Percentiles rank a stretch among this genome's conserved stretches.
Conservation (phyloP, 2,329 filamentous ascomycete genomes). For the Diatrype stigma region DNA sequence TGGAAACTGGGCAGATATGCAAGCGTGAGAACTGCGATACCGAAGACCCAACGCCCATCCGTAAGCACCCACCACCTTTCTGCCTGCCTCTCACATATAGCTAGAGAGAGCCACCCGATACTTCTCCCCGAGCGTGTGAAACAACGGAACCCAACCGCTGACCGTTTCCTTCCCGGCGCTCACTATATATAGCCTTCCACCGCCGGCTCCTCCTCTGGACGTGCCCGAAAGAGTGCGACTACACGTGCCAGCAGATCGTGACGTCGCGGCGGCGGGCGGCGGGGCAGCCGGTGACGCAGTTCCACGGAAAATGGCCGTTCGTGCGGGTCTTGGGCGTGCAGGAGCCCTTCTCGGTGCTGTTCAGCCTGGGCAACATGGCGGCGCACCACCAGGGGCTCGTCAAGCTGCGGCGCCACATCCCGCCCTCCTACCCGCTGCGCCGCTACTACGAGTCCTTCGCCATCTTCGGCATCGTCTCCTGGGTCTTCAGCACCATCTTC, state of each 20-base stretch:
- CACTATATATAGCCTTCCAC: constrained; percentile 60
- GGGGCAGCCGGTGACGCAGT: constrained; percentile 74
- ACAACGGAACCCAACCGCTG: constrained; percentile 1
- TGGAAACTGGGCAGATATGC: constrained; percentile 61
- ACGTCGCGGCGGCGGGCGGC: constrained; percentile 66
- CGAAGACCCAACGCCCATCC: constrained; percentile 57
- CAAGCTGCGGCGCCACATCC: constrained; percentile 66
- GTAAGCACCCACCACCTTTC: constrained; percentile 48
- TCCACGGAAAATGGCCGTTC: constrained; percentile 99
- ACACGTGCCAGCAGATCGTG: constrained; percentile 92
- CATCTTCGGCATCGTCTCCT: constrained; percentile 75
- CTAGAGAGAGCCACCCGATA: neutral
- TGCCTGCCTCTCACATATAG: constrained; percentile 7
- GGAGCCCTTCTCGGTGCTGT: constrained; percentile 89
- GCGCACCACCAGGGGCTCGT: constrained; percentile 77
- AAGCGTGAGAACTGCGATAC: constrained; percentile 73
- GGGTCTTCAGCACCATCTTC: constrained; percentile 87
- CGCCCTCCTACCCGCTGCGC: constrained; percentile 68
- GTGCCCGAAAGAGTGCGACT: constrained; percentile 93
- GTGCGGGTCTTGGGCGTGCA: constrained; percentile 86
- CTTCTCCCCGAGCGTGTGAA: too few relatives aligned
- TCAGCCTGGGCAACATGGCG: constrained; percentile 85
- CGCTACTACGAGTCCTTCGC: constrained; percentile 78
- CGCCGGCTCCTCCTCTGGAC: constrained; percentile 87
- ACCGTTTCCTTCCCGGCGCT: constrained; percentile 14